Conservation (phyloP, 2,329 filamentous ascomycete genomes). For the Neocatenulostroma microsporum region DNA sequence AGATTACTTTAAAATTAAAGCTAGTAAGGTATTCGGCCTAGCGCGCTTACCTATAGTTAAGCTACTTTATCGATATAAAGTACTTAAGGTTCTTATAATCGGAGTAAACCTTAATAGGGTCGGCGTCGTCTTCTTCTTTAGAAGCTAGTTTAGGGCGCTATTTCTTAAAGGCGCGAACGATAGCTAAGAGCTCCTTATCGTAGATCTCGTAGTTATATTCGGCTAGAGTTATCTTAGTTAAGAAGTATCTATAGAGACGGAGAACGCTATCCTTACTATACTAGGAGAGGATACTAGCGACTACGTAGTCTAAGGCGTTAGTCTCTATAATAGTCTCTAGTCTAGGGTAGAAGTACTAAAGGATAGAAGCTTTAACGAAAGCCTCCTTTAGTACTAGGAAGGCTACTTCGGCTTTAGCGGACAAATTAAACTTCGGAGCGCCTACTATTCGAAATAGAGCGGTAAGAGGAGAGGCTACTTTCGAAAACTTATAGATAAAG, state of each 20-base stretch:
- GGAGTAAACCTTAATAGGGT: conserved; percentile 7
- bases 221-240: conserved; percentile 9
- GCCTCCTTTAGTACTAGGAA: conserved; percentile 6
- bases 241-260: conserved; percentile 8
- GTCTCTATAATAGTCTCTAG: no score
- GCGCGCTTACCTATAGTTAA: conserved; percentile 7
- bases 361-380: conserved; percentile 1
- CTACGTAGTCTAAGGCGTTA: no score
- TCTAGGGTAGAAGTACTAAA: no score
- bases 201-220: conserved; percentile 11
- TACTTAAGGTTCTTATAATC: conserved; percentile 14
- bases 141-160: conserved; percentile 10
- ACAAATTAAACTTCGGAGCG: no score
- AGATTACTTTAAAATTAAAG: conserved; percentile 12
- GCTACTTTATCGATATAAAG: conserved; percentile 11
- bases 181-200: conserved; percentile 12
- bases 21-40: conserved; percentile 8
- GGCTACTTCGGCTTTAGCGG: background rate
- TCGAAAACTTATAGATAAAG: conserved; percentile 12
- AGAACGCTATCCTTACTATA: no score
- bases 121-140: conserved; percentile 11
- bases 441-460: no score
- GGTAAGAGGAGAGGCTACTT: no score
- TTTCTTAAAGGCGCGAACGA: conserved; percentile 9
- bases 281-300: no score